These are phyloP conservation scores for Cyclanthera cordifolia DNA, from an alignment of 306 rosid species.

Conservation along the genomic window DNA sequence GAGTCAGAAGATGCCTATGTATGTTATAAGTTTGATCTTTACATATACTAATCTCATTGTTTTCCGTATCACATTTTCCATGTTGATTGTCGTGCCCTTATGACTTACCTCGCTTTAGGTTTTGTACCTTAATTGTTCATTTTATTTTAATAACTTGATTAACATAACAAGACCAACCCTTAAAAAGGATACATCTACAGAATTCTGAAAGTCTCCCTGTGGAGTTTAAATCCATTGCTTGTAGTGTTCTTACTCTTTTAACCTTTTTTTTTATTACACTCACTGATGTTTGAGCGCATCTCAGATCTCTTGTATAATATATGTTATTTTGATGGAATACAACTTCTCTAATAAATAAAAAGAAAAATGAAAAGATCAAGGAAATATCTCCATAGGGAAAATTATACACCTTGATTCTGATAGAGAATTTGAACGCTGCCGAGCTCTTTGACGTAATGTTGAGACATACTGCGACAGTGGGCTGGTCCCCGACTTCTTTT, in stretches of 20 bases:
- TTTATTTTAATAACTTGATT: too few relatives aligned
- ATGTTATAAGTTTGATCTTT: not conserved
- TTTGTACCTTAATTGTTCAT: too few relatives aligned
- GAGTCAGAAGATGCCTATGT: not conserved
- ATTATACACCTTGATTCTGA: slow-evolving; percentile 56
- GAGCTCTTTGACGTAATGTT: slow-evolving; percentile 52
- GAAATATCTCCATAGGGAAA: not conserved
- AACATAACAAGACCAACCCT: not conserved
- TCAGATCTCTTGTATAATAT: not conserved
- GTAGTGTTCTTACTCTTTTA: not conserved
- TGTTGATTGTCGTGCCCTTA: not conserved
- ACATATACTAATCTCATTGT: not conserved
- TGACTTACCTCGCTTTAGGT: too few relatives aligned
- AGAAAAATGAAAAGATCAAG: not conserved
- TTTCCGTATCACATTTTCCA: not conserved
- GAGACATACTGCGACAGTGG: slow-evolving; percentile 44
- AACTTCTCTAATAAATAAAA: not conserved
- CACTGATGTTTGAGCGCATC: not conserved
- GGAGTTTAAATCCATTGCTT: not conserved
- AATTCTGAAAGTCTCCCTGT: not conserved
- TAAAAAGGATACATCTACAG: not conserved
- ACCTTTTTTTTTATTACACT: not conserved
- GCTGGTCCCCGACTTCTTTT: slow-evolving; percentile 44
- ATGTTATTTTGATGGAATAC: not conserved
- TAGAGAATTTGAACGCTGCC: slow-evolving; percentile 42